phyloP scores from a whole-genome alignment of 169 alveolate genomes.

The Plasmodium ovale region DNA sequence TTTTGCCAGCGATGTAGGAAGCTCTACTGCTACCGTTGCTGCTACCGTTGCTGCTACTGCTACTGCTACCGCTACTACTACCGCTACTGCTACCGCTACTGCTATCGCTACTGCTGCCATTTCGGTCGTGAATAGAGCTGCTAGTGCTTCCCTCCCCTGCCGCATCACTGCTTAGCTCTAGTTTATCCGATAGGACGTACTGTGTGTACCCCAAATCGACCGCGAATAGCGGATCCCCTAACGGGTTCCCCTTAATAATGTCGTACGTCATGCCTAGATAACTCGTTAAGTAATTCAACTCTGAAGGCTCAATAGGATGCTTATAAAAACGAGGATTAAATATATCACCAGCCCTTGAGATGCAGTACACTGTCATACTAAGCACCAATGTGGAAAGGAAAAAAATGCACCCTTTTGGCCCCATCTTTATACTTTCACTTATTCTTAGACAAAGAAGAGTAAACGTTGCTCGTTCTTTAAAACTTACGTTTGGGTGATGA shows the following conservation, averaged over 20 bases:
- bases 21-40: neutral
- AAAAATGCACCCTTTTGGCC: neutral
- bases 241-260: conserved; percentile 86
- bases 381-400: conserved; percentile 6
- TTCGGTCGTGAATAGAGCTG: conserved; percentile 75
- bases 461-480: too few relatives aligned
- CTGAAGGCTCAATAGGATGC: conserved; percentile 2
- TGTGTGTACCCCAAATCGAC: conserved; percentile 87
- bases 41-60: neutral
- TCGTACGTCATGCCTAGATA: conserved; percentile 89
- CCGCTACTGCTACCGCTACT: neutral
- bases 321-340: conserved; percentile 28
- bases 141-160: conserved; percentile 81
- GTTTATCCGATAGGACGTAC: conserved; percentile 78
- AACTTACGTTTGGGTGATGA: too few relatives aligned
- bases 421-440: too few relatives aligned
- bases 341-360: conserved; percentile 10
- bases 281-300: conserved; percentile 65
- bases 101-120: neutral
- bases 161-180: conserved; percentile 69
- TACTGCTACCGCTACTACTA: neutral
- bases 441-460: too few relatives aligned
- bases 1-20: neutral
- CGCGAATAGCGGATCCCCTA: conserved; percentile 87
- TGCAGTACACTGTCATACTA: conserved; percentile 7